Evolutionary conservation across 1,139 yeast species (phyloP), one percentile per base, ranked within the genome.

Genomic region (Starmera stellimalicola): DNA sequence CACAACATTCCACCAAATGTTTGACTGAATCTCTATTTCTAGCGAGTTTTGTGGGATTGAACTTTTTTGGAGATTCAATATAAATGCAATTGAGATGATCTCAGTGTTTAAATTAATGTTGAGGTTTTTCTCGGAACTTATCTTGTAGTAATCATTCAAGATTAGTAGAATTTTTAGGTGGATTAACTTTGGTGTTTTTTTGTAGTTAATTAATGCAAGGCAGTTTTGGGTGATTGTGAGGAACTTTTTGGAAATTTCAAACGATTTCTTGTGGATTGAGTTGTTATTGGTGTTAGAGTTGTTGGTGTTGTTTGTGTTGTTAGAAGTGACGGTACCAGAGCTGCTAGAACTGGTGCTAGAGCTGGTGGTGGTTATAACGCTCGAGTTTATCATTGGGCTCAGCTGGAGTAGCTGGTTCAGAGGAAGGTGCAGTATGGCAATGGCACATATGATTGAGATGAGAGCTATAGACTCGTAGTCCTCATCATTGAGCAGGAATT

Each of bases 1-100:
- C 26, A 44, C 40, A 7, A 45, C 36, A 15, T 37, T 31, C 50
- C 50, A 45, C 50, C 50, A 45, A 2, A 43, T 27, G 16, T 33
- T 37, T 16, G 42, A 43, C 4, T 43, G 25, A 3, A 32, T 30
- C 23, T 44, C 47, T 12, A 38, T 18, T 18, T 45, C 50, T 16
- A 44, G 27, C 2, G 44, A 30, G 22, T 44, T 44, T 24, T 44
- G 41, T 2, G 50, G 48, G 9, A 41, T 41, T 23, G 39, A 35
- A 15, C 36, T 33, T 4, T 41, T 37, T 22, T 45, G 50, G 3
- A 45, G 23, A 1, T 43, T 43, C 10, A 45, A 36, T 5, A 38
- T 37, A 19, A 44, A 45, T 0, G 47, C 42, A 39, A 45, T 40
- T 16, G 50, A 38, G 12, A 44, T 45, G 27, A 45, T 31, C 23